Conservation (phyloP, 2,329 filamentous ascomycete species). For the Colletotrichum ledebouriae region DNA sequence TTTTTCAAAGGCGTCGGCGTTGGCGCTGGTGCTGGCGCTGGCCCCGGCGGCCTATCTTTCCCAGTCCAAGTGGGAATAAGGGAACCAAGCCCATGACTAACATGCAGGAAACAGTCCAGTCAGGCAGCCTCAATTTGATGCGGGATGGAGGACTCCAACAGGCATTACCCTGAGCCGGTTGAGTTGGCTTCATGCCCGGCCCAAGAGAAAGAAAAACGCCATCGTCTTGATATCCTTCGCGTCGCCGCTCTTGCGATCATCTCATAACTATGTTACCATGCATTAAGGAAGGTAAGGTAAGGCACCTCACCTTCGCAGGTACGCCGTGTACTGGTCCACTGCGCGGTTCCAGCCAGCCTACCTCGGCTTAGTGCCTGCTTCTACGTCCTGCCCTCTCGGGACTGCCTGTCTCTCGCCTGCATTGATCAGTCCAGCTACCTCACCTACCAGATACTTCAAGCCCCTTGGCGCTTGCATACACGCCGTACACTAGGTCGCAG, state of each 20-base stretch:
- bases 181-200: constrained; percentile 11
- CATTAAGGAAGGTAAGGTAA: too few species aligned
- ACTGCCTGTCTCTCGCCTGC: constrained; percentile 17
- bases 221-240: constrained; percentile 11
- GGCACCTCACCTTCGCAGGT: too few species aligned
- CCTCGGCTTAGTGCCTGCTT: constrained; percentile 17
- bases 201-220: neutral
- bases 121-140: constrained; percentile 10
- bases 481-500: neutral
- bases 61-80: constrained; percentile 5
- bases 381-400: neutral
- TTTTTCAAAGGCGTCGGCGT: neutral
- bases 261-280: neutral
- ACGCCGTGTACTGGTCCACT: too few species aligned
- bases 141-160: constrained; percentile 37
- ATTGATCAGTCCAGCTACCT: constrained; percentile 13
- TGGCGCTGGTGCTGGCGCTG: constrained; percentile 19
- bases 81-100: constrained; percentile 20
- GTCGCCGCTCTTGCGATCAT: constrained; percentile 17
- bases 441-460: neutral
- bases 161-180: constrained; percentile 24
- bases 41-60: neutral
- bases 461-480: constrained; percentile 27
- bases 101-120: constrained; percentile 20
- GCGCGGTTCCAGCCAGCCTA: constrained; percentile 2